Percentiles rank a stretch among this genome's conserved stretches.
Evolutionary conservation across 345 rosid species (phyloP).

Genomic region (Iberis pinnata): DNA sequence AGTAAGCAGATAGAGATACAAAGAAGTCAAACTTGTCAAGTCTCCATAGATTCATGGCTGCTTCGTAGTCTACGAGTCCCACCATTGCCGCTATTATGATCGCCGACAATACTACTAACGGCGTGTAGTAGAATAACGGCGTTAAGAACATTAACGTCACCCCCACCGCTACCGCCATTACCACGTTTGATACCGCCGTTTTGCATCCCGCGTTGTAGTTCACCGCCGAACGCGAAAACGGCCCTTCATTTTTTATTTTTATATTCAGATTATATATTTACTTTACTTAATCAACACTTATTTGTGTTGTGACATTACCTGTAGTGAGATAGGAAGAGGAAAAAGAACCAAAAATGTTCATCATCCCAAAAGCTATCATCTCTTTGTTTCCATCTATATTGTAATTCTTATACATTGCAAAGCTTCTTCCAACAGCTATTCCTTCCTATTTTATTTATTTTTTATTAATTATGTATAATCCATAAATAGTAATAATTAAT

Average conservation of each 20-base stretch:
- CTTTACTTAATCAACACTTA: no score
- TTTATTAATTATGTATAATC: no score
- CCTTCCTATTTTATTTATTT: slow-evolving; percentile 96
- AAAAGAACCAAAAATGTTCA: slow-evolving; percentile 86
- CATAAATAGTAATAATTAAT: no score
- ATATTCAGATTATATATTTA: no score
- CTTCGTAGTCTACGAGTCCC: slow-evolving; percentile 75
- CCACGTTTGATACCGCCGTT: slow-evolving; percentile 75
- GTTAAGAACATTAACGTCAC: slow-evolving; percentile 62
- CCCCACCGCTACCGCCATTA: slow-evolving; percentile 76
- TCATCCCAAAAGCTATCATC: slow-evolving; percentile 84
- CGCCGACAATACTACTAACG: slow-evolving; percentile 69
- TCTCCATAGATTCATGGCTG: slow-evolving; percentile 59
- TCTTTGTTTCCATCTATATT: slow-evolving; percentile 90
- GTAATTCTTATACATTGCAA: slow-evolving; percentile 85
- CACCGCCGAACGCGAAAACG: slow-evolving; percentile 84
- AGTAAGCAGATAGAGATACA: slow-evolving; percentile 63
- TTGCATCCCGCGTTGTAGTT: slow-evolving; percentile 94
- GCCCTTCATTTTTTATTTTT: slow-evolving; percentile 41
- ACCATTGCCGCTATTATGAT: slow-evolving; percentile 83
- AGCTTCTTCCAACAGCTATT: slow-evolving; percentile 90
- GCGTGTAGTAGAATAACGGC: slow-evolving; percentile 75
- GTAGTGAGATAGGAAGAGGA: slow-evolving; percentile 84
- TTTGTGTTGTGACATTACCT: no score
- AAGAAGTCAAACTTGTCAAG: slow-evolving; percentile 82